Conservation (phyloP, 768 basidiomycete genomes). For the Termitomyces sp. region DNA sequence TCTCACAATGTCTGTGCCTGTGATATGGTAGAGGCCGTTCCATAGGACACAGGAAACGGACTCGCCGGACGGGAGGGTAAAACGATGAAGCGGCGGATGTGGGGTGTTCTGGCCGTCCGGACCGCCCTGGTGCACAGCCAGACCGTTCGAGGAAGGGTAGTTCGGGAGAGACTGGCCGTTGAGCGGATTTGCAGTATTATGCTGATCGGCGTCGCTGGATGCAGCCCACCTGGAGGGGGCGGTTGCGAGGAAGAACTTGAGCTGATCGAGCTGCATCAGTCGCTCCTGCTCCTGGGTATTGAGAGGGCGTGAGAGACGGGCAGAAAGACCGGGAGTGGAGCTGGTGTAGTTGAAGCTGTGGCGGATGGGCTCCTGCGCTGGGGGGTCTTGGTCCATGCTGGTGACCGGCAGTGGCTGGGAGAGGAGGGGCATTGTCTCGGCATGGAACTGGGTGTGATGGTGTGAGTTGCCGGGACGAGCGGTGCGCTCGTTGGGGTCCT, state of each 20-base stretch:
- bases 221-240: constrained; percentile 73
- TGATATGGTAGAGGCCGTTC: constrained; percentile 90
- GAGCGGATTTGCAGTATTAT: constrained; percentile 20
- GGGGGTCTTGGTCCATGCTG: constrained; percentile 7
- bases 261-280: constrained; percentile 70
- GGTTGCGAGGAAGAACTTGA: constrained; percentile 87
- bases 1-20: constrained; percentile 94
- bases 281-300: constrained; percentile 61
- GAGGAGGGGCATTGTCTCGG: constrained; percentile 17
- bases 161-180: constrained; percentile 6
- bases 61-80: constrained; percentile 82
- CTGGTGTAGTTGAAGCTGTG: constrained; percentile 11
- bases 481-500: constrained; percentile 41
- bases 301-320: constrained; percentile 52
- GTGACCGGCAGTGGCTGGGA: constrained; percentile 3
- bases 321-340: constrained; percentile 27
- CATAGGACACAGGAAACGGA: constrained; percentile 90
- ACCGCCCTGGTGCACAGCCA: constrained; percentile 17
- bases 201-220: constrained; percentile 19
- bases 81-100: constrained; percentile 80
- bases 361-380: constrained; percentile 2
- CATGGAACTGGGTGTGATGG: constrained; percentile 37
- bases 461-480: constrained; percentile 46
- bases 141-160: background rate
- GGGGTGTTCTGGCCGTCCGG: constrained; percentile 44